These are phyloP conservation scores for Eucalyptus brandiana DNA, from an alignment of 345 rosid genomes.

Conservation along the genomic window DNA sequence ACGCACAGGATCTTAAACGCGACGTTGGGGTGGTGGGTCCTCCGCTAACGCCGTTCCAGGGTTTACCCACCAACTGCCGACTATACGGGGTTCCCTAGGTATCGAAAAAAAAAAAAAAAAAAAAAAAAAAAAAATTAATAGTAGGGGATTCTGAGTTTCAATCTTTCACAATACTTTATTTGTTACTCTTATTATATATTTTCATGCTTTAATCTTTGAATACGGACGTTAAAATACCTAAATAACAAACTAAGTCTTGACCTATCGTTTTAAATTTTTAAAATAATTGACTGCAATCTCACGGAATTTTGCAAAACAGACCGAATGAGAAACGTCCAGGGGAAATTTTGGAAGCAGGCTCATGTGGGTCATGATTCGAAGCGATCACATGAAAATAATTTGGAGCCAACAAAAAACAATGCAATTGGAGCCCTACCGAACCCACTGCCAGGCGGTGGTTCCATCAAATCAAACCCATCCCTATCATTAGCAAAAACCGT, in stretches of 20 bases:
- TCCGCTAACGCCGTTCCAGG: too few species aligned
- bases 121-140: too few species aligned
- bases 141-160: neutral
- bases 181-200: neutral
- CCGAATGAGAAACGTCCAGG: neutral
- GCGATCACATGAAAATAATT: neutral
- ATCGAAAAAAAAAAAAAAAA: too few species aligned
- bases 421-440: neutral
- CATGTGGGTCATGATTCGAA: neutral
- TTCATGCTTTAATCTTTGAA: neutral
- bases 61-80: too few species aligned
- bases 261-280: neutral
- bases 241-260: neutral
- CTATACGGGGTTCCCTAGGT: too few species aligned
- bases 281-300: fast-evolving
- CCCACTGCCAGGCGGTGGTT: neutral
- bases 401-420: neutral
- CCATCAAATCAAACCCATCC: neutral
- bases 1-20: too few species aligned
- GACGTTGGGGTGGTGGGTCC: too few species aligned
- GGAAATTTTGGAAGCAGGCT: neutral
- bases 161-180: neutral
- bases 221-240: neutral
- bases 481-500: neutral
- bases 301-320: neutral